Evolutionary conservation across 2,329 filamentous ascomycete species (phyloP).

Genomic region (Paramyrothecium roridum): DNA sequence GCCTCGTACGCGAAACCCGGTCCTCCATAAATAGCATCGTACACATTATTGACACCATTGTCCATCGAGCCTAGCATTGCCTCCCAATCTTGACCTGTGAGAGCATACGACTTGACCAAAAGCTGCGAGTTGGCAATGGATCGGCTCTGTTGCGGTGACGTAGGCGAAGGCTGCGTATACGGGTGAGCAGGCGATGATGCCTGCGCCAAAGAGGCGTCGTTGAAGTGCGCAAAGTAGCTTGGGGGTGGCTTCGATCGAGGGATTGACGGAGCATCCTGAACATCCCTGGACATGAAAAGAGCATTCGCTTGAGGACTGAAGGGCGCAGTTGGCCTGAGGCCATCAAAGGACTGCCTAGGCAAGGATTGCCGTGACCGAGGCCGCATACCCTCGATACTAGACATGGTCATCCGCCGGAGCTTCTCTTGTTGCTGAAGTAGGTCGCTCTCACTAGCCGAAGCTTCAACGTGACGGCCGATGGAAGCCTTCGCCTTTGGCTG

Average conservation of each 20-base stretch:
- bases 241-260: slow-evolving; percentile 38
- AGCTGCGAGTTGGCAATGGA: background rate
- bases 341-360: slow-evolving; percentile 48
- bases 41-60: slow-evolving; percentile 77
- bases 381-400: slow-evolving; percentile 29
- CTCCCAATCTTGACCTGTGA: slow-evolving; percentile 70
- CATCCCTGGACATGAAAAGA: slow-evolving; percentile 41
- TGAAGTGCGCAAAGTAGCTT: slow-evolving; percentile 56
- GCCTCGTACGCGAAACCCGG: slow-evolving; percentile 46
- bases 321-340: slow-evolving; percentile 28
- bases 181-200: slow-evolving; percentile 45
- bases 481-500: background rate
- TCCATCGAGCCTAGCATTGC: slow-evolving; percentile 76
- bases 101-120: slow-evolving; percentile 19
- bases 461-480: slow-evolving; percentile 36
- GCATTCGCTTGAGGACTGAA: slow-evolving; percentile 41
- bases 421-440: slow-evolving; percentile 54
- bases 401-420: slow-evolving; percentile 54
- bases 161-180: slow-evolving; percentile 30
- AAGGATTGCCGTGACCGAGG: slow-evolving; percentile 36
- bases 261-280: slow-evolving; percentile 27
- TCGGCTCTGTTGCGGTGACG: background rate
- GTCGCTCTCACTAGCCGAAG: slow-evolving; percentile 51
- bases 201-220: slow-evolving; percentile 41
- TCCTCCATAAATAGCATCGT: slow-evolving; percentile 76